phyloP scores from a whole-genome alignment of 2,329 filamentous ascomycete species.

The Phaeosphaeria sp. region DNA sequence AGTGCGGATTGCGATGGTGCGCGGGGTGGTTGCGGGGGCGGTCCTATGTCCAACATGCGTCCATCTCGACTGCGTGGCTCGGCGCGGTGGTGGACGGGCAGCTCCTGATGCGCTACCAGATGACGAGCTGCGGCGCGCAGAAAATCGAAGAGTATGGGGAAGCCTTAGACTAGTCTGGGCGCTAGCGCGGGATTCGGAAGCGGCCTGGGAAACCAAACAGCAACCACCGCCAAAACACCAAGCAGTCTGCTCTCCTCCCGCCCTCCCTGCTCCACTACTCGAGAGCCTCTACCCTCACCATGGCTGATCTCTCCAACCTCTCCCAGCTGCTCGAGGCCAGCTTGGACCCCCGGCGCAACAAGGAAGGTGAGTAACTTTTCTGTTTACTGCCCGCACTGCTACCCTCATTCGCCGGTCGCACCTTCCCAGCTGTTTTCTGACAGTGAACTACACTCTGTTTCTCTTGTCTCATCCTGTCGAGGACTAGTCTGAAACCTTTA shows the following conservation, averaged over 20 bases:
- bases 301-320: conserved; percentile 70
- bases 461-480: too few relatives aligned
- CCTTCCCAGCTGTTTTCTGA: background rate
- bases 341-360: conserved; percentile 84
- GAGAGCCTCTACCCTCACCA: conserved; percentile 39
- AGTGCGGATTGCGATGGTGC: background rate
- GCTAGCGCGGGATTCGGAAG: background rate
- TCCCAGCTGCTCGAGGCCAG: conserved; percentile 89
- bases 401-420: background rate
- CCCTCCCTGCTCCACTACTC: background rate
- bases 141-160: conserved; percentile 23
- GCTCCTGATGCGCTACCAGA: conserved; percentile 6
- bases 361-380: conserved; percentile 72
- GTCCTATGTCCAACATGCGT: background rate
- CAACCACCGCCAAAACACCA: conserved; percentile 20
- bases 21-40: background rate
- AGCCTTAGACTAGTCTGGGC: conserved; percentile 1
- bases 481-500: too few relatives aligned
- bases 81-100: conserved; percentile 2
- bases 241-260: conserved; percentile 4
- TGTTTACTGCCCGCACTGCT: conserved; percentile 18
- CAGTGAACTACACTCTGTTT: too few relatives aligned
- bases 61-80: conserved; percentile 5
- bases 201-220: background rate
- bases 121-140: background rate